These are phyloP conservation scores for Fragilaria crotonensis DNA, from an alignment of 108 stramenopile species.

Conservation along the genomic window DNA sequence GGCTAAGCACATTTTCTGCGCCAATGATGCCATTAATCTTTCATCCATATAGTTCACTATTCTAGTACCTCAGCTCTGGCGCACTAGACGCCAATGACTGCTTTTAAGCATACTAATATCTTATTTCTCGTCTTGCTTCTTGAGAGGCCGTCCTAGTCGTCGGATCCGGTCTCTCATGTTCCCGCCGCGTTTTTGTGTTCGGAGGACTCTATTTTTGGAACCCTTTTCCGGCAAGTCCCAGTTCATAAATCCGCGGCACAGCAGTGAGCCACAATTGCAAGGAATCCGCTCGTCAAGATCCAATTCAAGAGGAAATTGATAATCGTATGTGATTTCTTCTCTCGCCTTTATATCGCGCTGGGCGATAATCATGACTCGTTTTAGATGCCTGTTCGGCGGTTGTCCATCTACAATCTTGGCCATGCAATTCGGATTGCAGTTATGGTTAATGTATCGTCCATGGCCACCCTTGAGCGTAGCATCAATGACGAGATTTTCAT, in stretches of 20 bases:
- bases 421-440: constrained; percentile 91
- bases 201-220: constrained; percentile 27
- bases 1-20: too few relatives aligned
- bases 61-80: too few relatives aligned
- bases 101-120: not conserved
- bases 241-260: constrained; percentile 84
- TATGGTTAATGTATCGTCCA: constrained; percentile 95
- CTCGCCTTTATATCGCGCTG: constrained; percentile 77
- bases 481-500: constrained; percentile 84
- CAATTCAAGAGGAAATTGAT: constrained; percentile 87
- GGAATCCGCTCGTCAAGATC: constrained; percentile 60
- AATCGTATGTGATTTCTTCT: constrained; percentile 97
- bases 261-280: constrained; percentile 64
- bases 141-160: constrained; percentile 40
- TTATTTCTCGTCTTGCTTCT: constrained; percentile 7
- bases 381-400: constrained; percentile 43
- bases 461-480: constrained; percentile 87
- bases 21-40: too few relatives aligned
- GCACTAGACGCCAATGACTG: too few relatives aligned
- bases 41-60: too few relatives aligned
- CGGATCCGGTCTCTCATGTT: constrained; percentile 59
- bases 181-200: constrained; percentile 42
- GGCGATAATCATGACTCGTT: constrained; percentile 87
- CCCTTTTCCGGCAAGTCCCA: constrained; percentile 78
- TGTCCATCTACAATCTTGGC: constrained; percentile 75